phyloP scores from a whole-genome alignment of 2,329 filamentous ascomycete genomes.

The Endothia cerciana region DNA sequence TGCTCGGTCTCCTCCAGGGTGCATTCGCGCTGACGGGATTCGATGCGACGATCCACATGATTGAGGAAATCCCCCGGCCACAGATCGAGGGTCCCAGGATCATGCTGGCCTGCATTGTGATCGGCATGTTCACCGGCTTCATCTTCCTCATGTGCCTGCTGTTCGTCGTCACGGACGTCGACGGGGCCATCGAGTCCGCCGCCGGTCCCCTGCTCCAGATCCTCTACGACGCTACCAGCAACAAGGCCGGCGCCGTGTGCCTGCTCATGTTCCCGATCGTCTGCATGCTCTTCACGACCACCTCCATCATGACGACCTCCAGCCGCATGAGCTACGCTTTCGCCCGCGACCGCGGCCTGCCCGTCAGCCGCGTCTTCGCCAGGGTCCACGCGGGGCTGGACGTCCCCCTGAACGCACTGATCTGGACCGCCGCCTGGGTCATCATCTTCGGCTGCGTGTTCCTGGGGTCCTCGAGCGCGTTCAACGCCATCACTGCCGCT shows the following conservation, averaged over 20 bases:
- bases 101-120: conserved; percentile 67
- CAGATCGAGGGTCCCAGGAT: conserved; percentile 64
- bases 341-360: conserved; percentile 68
- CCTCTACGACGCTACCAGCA: conserved; percentile 64
- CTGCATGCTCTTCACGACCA: conserved; percentile 67
- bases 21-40: conserved; percentile 56
- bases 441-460: conserved; percentile 73
- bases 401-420: conserved; percentile 68
- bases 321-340: conserved; percentile 71
- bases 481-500: conserved; percentile 72
- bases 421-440: conserved; percentile 62
- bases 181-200: conserved; percentile 48
- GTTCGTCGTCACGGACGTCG: conserved; percentile 64
- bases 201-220: conserved; percentile 42
- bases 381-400: conserved; percentile 63
- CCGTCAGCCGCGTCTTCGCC: conserved; percentile 62
- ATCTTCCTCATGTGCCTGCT: conserved; percentile 57
- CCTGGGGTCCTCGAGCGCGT: conserved; percentile 68
- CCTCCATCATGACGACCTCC: conserved; percentile 67
- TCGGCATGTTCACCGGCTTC: conserved; percentile 64
- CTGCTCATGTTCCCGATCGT: conserved; percentile 69
- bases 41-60: conserved; percentile 59
- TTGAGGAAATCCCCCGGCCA: conserved; percentile 58
- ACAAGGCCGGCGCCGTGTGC: conserved; percentile 63
- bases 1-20: conserved; percentile 57